Evolutionary conservation across 2,329 filamentous ascomycete genomes (phyloP), one percentile per base, ranked within the genome.

Genomic region (Talaromyces albobiverticillius): DNA sequence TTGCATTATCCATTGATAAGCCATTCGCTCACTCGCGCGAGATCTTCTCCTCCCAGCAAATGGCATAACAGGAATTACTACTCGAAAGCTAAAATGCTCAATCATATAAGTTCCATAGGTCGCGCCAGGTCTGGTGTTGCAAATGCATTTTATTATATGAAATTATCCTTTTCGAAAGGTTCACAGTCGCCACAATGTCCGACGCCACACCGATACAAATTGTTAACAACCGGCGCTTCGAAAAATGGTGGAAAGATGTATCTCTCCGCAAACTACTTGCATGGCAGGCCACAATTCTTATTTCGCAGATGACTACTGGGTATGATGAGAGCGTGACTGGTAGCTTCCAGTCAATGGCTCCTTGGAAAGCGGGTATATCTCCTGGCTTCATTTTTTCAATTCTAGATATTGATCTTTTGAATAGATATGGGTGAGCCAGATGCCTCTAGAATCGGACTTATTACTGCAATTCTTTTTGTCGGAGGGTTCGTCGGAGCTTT

Each of bases 401-500:
- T n/a, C n/a, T n/a, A 34, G 13, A 34, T 34, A 34, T 34, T 34
- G 31, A 34, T 14, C 20, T 41, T 3, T 11, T 23, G 16, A 14
- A 23, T 22, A 41, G 38, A 41, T 11, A 41, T 41, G 38, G 18
- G 9, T 23, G 5, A 41, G 3, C 38, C 18, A 5, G 5, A 41
- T 41, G 20, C 11, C 18, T 41, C 38, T 7, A 22, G 18, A 22
- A n/a, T 51, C 16, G 50, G 50, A 4, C 40, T 46, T 22, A 41
- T 52, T 1, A 38, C 50, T 16, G 40, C 50, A 2, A 45, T 52
- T 16, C 29, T 45, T 18, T 36, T 41, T 22, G 42, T 52, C 29
- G 50, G 50, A 11, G 42, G 42, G 14, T 45, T 52, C 23, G 20
- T 29, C 4, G 50, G 50, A 13, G 42, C 50, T 11, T 52, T 52